Conservation (phyloP, 1,284 basidiomycete species). For the Calocybe gambosa region DNA sequence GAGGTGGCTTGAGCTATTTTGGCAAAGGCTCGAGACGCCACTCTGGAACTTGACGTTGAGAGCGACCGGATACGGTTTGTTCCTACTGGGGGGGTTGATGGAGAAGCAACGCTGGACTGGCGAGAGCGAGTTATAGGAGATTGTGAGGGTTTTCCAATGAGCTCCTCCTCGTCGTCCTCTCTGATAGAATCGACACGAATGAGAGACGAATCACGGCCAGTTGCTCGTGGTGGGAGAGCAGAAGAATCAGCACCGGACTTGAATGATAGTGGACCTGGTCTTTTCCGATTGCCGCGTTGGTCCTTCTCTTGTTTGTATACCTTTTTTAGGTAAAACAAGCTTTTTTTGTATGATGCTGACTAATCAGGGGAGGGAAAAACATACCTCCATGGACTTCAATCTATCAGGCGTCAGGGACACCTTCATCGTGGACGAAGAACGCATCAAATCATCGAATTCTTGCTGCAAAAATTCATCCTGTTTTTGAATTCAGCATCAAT, state of each 20-base stretch:
- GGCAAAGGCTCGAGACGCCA: slow-evolving; percentile 18
- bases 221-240: slow-evolving; percentile 29
- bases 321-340: slow-evolving; percentile 33
- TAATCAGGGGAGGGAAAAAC: slow-evolving; percentile 24
- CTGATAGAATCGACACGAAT: slow-evolving; percentile 58
- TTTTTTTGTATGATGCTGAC: slow-evolving; percentile 26
- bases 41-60: slow-evolving; percentile 27
- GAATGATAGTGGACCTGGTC: slow-evolving; percentile 28
- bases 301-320: slow-evolving; percentile 64
- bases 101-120: slow-evolving; percentile 28
- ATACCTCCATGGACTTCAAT: slow-evolving; percentile 85
- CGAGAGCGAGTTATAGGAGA: slow-evolving; percentile 19
- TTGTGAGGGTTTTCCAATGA: slow-evolving; percentile 22
- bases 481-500: slow-evolving; percentile 15
- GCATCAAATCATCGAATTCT: slow-evolving; percentile 89
- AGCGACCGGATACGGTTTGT: slow-evolving; percentile 31
- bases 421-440: slow-evolving; percentile 85
- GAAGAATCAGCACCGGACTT: slow-evolving; percentile 31
- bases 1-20: slow-evolving; percentile 21
- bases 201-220: slow-evolving; percentile 36
- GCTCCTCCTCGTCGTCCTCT: slow-evolving; percentile 44
- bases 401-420: slow-evolving; percentile 92
- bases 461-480: slow-evolving; percentile 54
- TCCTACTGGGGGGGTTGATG: slow-evolving; percentile 20
- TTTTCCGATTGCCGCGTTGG: slow-evolving; percentile 32